Percentiles rank a stretch among this genome's conserved stretches.
Conservation (phyloP, 192 early-diverging fungal species). For the Chytriomyces sp. region DNA sequence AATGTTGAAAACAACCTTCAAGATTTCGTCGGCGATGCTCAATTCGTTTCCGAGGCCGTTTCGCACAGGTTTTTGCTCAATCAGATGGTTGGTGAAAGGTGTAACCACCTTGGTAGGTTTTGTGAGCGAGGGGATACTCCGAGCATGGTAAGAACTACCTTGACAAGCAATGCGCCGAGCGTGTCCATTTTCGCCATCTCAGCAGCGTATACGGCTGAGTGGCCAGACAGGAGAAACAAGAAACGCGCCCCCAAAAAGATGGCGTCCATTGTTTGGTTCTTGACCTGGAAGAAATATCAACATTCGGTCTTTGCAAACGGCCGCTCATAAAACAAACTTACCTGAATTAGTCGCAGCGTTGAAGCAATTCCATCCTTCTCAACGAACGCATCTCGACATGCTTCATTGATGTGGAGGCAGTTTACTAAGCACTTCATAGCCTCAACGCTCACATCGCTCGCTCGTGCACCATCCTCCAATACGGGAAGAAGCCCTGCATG, state of each 20-base stretch:
- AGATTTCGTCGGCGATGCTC: constrained; percentile 38
- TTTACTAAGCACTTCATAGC: constrained; percentile 76
- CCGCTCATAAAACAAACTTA: constrained; percentile 25
- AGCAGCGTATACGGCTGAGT: constrained; percentile 21
- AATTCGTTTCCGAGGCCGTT: constrained; percentile 32
- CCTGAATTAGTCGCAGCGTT: constrained; percentile 52
- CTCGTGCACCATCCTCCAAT: constrained; percentile 2
- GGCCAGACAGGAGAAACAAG: constrained; percentile 68
- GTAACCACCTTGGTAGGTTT: constrained; percentile 22
- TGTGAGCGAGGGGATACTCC: constrained; percentile 1
- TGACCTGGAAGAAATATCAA: constrained; percentile 7
- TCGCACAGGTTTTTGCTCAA: constrained; percentile 17
- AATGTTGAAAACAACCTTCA: constrained; percentile 56
- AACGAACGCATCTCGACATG: constrained; percentile 52
- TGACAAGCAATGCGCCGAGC: neutral
- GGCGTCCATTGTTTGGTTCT: constrained; percentile 51
- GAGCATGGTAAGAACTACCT: neutral
- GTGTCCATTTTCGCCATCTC: neutral
- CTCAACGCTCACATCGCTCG: constrained; percentile 33
- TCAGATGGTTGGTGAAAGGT: constrained; percentile 12
- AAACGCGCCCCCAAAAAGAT: constrained; percentile 70
- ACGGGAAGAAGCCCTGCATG: constrained; percentile 34
- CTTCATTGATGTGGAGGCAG: constrained; percentile 60
- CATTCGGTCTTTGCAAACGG: neutral
- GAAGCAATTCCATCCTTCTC: constrained; percentile 48